A percentile compares a stretch with the other conserved stretches of the same genome.
Evolutionary conservation across 768 basidiomycete genomes (phyloP).

Genomic region (Lentinula aciculospora): DNA sequence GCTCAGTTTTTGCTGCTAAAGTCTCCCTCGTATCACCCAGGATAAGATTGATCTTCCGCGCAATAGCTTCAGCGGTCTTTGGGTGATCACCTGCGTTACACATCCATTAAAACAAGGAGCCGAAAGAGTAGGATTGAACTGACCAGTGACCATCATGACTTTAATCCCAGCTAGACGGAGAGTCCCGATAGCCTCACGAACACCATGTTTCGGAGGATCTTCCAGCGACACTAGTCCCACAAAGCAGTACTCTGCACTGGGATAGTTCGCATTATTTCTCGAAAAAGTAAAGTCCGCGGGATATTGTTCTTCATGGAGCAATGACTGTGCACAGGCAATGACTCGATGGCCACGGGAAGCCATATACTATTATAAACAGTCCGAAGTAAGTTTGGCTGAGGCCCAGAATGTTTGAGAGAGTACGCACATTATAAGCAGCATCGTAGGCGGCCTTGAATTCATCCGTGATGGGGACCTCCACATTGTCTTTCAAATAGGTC

Average conservation of each 20-base stretch:
- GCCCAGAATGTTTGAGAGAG: neutral
- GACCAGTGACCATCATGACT: conserved; percentile 74
- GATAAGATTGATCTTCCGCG: conserved; percentile 67
- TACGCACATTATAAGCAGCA: conserved; percentile 52
- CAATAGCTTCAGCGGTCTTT: conserved; percentile 70
- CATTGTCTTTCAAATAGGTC: conserved; percentile 51
- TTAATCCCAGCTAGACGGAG: conserved; percentile 68
- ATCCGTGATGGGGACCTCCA: conserved; percentile 42
- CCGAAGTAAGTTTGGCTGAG: neutral
- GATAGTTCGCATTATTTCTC: conserved; percentile 49
- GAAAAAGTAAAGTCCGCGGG: conserved; percentile 44
- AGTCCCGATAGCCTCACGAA: conserved; percentile 67
- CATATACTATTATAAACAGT: conserved; percentile 56
- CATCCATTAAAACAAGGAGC: neutral
- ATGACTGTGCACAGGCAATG: conserved; percentile 62
- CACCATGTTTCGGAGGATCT: conserved; percentile 68
- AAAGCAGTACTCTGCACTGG: conserved; percentile 53
- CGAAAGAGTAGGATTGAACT: conserved; percentile 5
- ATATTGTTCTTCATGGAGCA: conserved; percentile 46
- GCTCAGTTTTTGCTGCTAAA: conserved; percentile 48
- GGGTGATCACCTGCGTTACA: conserved; percentile 53
- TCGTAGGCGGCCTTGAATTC: conserved; percentile 52
- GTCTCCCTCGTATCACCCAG: conserved; percentile 62
- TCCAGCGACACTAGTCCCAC: conserved; percentile 62
- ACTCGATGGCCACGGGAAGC: conserved; percentile 72